phyloP scores from a whole-genome alignment of 83 land plant species.

The Thuja plicata region DNA sequence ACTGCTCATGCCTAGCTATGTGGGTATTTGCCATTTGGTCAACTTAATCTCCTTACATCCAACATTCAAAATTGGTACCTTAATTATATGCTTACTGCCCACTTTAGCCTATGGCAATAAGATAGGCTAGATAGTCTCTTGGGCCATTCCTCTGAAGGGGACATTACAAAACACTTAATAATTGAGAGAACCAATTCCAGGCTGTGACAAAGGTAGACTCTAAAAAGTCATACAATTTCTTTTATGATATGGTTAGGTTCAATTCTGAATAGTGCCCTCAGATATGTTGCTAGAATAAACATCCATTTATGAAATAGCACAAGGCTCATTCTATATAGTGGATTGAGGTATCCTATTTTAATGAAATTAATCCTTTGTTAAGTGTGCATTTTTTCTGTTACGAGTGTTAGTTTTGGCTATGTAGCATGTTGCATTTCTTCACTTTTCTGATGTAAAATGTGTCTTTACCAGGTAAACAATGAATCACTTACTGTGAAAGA shows the following conservation, averaged over 20 bases:
- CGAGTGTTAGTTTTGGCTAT: not conserved
- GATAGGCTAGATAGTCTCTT: too few species aligned
- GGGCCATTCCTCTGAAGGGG: too few species aligned
- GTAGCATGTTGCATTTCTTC: not conserved
- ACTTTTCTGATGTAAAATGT: not conserved
- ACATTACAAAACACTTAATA: too few species aligned
- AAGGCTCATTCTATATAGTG: not conserved
- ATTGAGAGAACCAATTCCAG: not conserved
- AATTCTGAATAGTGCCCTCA: not conserved
- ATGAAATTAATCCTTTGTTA: not conserved
- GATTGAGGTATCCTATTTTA: not conserved
- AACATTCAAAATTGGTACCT: too few species aligned
- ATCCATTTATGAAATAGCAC: too few species aligned
- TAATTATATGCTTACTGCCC: too few species aligned
- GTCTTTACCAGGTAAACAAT: constrained; percentile 58
- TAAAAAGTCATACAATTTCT: not conserved
- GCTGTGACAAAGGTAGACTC: not conserved
- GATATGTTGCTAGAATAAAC: not conserved
- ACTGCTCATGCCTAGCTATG: too few species aligned
- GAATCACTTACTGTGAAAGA: constrained; percentile 59
- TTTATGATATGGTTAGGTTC: too few species aligned
- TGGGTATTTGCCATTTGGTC: too few species aligned
- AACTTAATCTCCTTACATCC: too few species aligned
- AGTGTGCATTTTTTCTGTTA: not conserved
- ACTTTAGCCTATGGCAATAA: too few species aligned